These are phyloP conservation scores for Delitschia confertaspora DNA, from an alignment of 495 filamentous ascomycete species.

Conservation along the genomic window DNA sequence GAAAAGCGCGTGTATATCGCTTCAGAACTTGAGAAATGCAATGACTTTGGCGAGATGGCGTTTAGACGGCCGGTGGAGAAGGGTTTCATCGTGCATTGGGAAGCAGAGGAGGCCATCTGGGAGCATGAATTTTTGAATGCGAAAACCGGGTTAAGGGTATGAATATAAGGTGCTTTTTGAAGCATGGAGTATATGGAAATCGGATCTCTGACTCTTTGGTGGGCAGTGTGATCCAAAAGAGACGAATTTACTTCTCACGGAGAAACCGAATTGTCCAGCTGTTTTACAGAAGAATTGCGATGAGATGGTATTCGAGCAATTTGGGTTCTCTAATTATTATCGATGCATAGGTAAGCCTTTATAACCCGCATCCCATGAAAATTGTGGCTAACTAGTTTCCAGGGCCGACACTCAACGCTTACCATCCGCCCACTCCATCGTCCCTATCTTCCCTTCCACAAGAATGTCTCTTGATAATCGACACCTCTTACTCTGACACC, in stretches of 20 bases:
- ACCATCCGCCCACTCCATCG: conserved; percentile 64
- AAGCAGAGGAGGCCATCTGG: conserved; percentile 93
- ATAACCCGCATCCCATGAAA: conserved; percentile 30
- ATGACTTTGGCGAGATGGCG: conserved; percentile 79
- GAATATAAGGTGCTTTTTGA: conserved; percentile 6
- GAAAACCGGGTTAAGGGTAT: conserved; percentile 43
- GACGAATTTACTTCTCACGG: conserved; percentile 73
- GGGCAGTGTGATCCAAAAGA: conserved; percentile 69
- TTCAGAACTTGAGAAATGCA: conserved; percentile 68
- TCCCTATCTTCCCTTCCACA: conserved; percentile 49
- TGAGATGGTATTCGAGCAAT: conserved; percentile 96
- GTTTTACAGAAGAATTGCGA: conserved; percentile 80
- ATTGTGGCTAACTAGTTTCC: background rate
- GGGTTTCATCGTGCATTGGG: conserved; percentile 94
- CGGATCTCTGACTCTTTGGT: background rate
- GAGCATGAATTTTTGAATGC: conserved; percentile 79
- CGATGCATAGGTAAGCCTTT: conserved; percentile 63
- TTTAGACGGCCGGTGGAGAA: conserved; percentile 92
- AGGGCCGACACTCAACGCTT: conserved; percentile 72
- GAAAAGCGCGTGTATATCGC: conserved; percentile 70
- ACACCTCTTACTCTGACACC: conserved; percentile 89
- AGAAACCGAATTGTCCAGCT: conserved; percentile 80
- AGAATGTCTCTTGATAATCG: conserved; percentile 79
- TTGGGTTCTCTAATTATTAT: conserved; percentile 82
- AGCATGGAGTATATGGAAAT: background rate